Conservation (phyloP, 2,329 filamentous ascomycete species). For the Sordariomycetes sp. region DNA sequence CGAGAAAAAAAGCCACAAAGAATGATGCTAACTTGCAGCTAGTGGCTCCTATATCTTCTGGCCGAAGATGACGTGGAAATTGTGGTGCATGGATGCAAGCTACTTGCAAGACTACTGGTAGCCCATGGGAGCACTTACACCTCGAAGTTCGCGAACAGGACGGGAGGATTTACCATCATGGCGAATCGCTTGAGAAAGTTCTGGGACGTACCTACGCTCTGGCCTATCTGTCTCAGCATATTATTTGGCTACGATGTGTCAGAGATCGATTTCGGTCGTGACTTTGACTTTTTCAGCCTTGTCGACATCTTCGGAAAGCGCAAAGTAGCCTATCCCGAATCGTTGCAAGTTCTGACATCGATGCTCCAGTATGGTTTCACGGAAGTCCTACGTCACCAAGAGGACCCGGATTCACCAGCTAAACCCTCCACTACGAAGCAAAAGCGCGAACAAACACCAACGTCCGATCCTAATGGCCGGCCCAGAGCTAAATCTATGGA, state of each 20-base stretch:
- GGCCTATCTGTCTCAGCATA: slow-evolving; percentile 82
- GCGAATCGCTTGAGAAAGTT: slow-evolving; percentile 72
- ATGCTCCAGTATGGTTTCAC: slow-evolving; percentile 85
- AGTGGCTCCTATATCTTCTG: slow-evolving; percentile 89
- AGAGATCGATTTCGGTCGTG: slow-evolving; percentile 60
- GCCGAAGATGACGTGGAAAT: slow-evolving; percentile 80
- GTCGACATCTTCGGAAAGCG: slow-evolving; percentile 63
- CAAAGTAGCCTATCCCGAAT: slow-evolving; percentile 66
- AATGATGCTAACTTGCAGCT: slow-evolving; percentile 7
- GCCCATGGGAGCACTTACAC: slow-evolving; percentile 74
- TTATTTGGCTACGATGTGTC: slow-evolving; percentile 78
- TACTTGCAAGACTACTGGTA: slow-evolving; percentile 76
- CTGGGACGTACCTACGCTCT: slow-evolving; percentile 79
- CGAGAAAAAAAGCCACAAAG: not conserved
- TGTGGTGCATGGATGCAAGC: slow-evolving; percentile 70
- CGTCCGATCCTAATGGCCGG: slow-evolving; percentile 12
- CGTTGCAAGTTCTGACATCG: slow-evolving; percentile 68
- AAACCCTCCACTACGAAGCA: slow-evolving; percentile 4
- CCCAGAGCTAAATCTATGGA: slow-evolving; percentile 54
- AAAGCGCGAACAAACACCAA: slow-evolving; percentile 9
- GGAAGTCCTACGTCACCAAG: slow-evolving; percentile 53
- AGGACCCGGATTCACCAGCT: slow-evolving; percentile 46
- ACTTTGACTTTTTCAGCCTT: slow-evolving; percentile 67
- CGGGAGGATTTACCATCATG: slow-evolving; percentile 81
- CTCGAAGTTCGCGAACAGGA: slow-evolving; percentile 74